phyloP scores from a whole-genome alignment of 768 basidiomycete species.

The Lentinula lateritia region DNA sequence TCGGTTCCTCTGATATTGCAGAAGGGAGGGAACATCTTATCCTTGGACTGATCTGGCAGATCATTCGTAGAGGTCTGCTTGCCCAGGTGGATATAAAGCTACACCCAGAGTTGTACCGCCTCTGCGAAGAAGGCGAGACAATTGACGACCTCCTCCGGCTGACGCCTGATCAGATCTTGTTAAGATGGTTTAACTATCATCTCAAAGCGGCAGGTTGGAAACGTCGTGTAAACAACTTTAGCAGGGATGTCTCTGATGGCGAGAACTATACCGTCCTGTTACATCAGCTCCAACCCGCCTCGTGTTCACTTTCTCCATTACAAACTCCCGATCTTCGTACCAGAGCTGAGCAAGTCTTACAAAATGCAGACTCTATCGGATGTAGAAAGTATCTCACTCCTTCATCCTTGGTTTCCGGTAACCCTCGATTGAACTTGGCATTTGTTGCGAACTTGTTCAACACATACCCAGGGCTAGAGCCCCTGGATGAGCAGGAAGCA shows the following conservation, averaged over 20 bases:
- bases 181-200: constrained; percentile 99
- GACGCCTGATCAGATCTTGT: constrained; percentile 93
- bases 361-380: constrained; percentile 90
- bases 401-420: constrained; percentile 86
- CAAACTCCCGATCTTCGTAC: constrained; percentile 77
- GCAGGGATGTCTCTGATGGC: constrained; percentile 93
- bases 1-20: constrained; percentile 87
- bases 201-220: constrained; percentile 93
- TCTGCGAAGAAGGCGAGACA: constrained; percentile 96
- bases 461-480: constrained; percentile 91
- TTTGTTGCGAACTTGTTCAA: constrained; percentile 99
- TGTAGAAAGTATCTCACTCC: constrained; percentile 96
- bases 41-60: constrained; percentile 97
- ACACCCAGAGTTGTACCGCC: constrained; percentile 92
- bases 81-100: constrained; percentile 97
- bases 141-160: constrained; percentile 90
- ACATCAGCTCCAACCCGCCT: constrained; percentile 91
- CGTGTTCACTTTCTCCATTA: constrained; percentile 87
- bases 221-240: constrained; percentile 93
- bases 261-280: constrained; percentile 97
- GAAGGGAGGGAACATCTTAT: constrained; percentile 96
- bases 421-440: constrained; percentile 94
- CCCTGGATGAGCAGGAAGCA: constrained; percentile 89
- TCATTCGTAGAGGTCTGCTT: constrained; percentile 90
- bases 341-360: constrained; percentile 84